phyloP scores from a whole-genome alignment of 2,329 filamentous ascomycete genomes.

The Coniochaeta pulveracea region DNA sequence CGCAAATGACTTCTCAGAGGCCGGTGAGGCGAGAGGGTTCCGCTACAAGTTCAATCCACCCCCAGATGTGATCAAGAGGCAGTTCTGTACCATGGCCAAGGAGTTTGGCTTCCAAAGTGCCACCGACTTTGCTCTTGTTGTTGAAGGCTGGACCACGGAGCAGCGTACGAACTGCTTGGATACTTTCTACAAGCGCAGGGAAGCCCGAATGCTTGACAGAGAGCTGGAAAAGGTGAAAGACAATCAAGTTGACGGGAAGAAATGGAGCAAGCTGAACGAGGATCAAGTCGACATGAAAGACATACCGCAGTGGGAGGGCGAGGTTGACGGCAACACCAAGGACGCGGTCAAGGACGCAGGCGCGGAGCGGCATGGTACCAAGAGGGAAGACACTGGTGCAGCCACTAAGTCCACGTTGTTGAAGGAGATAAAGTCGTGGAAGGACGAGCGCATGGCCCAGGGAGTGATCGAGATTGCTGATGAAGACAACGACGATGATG shows the following conservation, averaged over 20 bases:
- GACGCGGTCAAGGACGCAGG: not conserved
- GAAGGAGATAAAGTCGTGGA: slow-evolving; percentile 1
- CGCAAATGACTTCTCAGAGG: slow-evolving; percentile 22
- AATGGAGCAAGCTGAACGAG: not conserved
- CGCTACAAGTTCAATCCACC: slow-evolving; percentile 59
- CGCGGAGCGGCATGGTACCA: not conserved
- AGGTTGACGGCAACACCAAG: not conserved
- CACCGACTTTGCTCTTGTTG: slow-evolving; percentile 77
- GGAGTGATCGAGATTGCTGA: slow-evolving; percentile 11
- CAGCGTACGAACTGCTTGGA: slow-evolving; percentile 70
- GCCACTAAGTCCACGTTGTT: slow-evolving; percentile 1
- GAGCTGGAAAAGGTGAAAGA: slow-evolving; percentile 15
- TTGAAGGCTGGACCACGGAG: slow-evolving; percentile 83
- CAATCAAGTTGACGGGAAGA: slow-evolving; percentile 8
- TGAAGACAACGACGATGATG: slow-evolving; percentile 12
- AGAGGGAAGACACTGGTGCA: not conserved
- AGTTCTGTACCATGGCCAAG: slow-evolving; percentile 85
- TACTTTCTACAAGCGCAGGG: slow-evolving; percentile 62
- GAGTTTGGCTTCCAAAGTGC: slow-evolving; percentile 66
- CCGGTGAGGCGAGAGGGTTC: slow-evolving; percentile 15
- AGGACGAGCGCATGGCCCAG: slow-evolving; percentile 5
- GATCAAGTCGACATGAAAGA: not conserved
- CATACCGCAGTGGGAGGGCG: no score
- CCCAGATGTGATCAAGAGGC: slow-evolving; percentile 59
- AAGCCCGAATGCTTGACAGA: slow-evolving; percentile 33